A percentile compares a stretch with the other conserved stretches of the same genome.
Evolutionary conservation across 2,329 filamentous ascomycete species (phyloP).

Genomic region (Knufia fluminis): DNA sequence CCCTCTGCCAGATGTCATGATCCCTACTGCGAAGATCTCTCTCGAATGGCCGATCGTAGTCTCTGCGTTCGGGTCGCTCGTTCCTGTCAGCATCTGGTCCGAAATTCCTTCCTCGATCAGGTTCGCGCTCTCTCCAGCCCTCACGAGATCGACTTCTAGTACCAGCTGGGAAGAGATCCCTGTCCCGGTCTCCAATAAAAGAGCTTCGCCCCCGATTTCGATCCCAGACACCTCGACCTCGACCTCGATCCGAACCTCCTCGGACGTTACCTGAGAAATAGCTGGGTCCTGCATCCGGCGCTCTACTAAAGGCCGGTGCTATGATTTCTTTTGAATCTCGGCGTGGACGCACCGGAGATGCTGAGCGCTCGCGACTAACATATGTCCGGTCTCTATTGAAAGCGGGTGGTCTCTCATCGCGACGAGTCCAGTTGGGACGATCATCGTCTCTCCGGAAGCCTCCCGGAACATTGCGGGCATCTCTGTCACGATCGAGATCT

Average conservation of each 20-base stretch:
- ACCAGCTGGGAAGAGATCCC: slow-evolving; percentile 30
- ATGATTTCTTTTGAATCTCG: slow-evolving; percentile 38
- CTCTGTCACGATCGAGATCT: slow-evolving; percentile 35
- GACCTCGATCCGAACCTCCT: slow-evolving; percentile 32
- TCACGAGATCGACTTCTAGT: slow-evolving; percentile 38
- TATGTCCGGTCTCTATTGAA: slow-evolving; percentile 33
- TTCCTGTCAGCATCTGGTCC: slow-evolving; percentile 26
- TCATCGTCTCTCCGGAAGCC: slow-evolving; percentile 30
- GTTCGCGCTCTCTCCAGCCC: slow-evolving; percentile 34
- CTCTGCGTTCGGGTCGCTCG: slow-evolving; percentile 24
- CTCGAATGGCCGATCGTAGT: slow-evolving; percentile 31
- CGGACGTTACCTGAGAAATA: slow-evolving; percentile 29
- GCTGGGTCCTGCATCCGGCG: slow-evolving; percentile 30
- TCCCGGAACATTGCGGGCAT: slow-evolving; percentile 29
- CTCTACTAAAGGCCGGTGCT: slow-evolving; percentile 29
- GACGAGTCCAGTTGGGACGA: slow-evolving; percentile 37
- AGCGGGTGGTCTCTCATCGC: slow-evolving; percentile 31
- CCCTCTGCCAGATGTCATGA: slow-evolving; percentile 31
- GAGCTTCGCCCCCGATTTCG: slow-evolving; percentile 28
- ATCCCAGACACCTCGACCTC: slow-evolving; percentile 31
- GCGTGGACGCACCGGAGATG: slow-evolving; percentile 35
- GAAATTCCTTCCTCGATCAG: slow-evolving; percentile 30
- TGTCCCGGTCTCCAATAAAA: slow-evolving; percentile 35
- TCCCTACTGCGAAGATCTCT: slow-evolving; percentile 25
- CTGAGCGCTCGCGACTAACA: slow-evolving; percentile 37